Evolutionary conservation across 2,329 filamentous ascomycete genomes (phyloP).

Genomic region (Cladosporium phlei): DNA sequence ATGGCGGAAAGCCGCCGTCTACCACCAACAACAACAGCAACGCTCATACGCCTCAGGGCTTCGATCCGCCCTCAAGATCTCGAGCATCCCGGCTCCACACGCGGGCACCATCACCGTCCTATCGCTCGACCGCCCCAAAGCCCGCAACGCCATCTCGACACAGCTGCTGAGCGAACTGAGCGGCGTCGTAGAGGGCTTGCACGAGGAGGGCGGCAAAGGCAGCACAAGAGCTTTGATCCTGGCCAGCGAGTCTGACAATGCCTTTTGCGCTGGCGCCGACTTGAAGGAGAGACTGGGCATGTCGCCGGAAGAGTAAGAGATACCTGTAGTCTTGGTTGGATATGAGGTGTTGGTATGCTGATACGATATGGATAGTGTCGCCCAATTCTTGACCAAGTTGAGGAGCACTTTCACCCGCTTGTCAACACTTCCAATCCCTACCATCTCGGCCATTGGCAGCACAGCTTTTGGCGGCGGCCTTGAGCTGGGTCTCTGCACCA

Average conservation of each 20-base stretch:
- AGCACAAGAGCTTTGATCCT: constrained; percentile 76
- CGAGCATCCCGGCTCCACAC: constrained; percentile 69
- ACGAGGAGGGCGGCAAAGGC: constrained; percentile 51
- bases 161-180: constrained; percentile 68
- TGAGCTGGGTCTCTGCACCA: constrained; percentile 83
- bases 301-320: constrained; percentile 64
- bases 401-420: constrained; percentile 71
- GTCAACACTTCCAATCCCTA: constrained; percentile 74
- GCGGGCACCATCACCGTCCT: constrained; percentile 83
- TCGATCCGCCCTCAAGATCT: constrained; percentile 55
- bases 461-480: constrained; percentile 87
- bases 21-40: constrained; percentile 17
- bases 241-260: constrained; percentile 76
- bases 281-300: constrained; percentile 81
- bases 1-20: constrained; percentile 4
- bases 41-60: constrained; percentile 18
- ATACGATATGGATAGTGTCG: constrained; percentile 55
- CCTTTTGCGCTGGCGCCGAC: constrained; percentile 93
- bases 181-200: constrained; percentile 67
- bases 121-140: constrained; percentile 75
- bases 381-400: constrained; percentile 70
- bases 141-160: constrained; percentile 86
- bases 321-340: background rate
- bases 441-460: constrained; percentile 81
- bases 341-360: constrained; percentile 1